Evolutionary conservation across 257 asterid species (phyloP).

Genomic region (Misopates orontium): DNA sequence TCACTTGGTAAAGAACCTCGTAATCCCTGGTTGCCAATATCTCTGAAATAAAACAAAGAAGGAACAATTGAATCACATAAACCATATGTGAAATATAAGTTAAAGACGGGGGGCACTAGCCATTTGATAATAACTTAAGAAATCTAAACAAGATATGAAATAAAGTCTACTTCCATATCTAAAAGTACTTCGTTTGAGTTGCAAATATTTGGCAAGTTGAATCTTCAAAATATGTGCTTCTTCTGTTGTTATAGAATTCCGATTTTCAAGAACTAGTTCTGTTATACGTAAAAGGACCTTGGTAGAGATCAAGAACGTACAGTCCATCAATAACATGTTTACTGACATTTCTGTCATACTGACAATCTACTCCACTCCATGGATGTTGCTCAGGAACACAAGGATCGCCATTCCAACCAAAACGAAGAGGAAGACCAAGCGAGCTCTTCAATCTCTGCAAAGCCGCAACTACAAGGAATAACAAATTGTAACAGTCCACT

Average conservation of each 20-base stretch:
- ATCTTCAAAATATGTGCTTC: neutral
- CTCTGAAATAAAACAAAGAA: conserved; percentile 44
- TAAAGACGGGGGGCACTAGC: neutral
- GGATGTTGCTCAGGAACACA: conserved; percentile 98
- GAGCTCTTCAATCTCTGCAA: conserved; percentile 70
- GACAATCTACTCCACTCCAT: conserved; percentile 97
- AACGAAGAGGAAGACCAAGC: conserved; percentile 94
- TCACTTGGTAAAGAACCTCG: conserved; percentile 77
- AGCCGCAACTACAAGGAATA: conserved; percentile 54
- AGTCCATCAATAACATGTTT: conserved; percentile 93
- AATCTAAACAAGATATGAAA: no score
- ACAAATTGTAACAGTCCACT: conserved; percentile 2
- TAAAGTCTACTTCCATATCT: no score
- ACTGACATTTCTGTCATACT: conserved; percentile 55
- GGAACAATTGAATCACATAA: conserved; percentile 9
- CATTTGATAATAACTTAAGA: no score
- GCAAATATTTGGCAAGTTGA: no score
- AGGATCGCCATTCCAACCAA: conserved; percentile 99
- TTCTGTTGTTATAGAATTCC: no score
- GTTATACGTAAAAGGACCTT: neutral
- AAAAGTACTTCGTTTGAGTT: no score
- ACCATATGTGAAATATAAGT: neutral
- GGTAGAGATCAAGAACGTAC: conserved; percentile 57
- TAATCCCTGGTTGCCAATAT: conserved; percentile 91
- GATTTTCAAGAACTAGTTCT: no score